phyloP scores from a whole-genome alignment of 2,329 filamentous ascomycete species.

The Didymella keratinophila region DNA sequence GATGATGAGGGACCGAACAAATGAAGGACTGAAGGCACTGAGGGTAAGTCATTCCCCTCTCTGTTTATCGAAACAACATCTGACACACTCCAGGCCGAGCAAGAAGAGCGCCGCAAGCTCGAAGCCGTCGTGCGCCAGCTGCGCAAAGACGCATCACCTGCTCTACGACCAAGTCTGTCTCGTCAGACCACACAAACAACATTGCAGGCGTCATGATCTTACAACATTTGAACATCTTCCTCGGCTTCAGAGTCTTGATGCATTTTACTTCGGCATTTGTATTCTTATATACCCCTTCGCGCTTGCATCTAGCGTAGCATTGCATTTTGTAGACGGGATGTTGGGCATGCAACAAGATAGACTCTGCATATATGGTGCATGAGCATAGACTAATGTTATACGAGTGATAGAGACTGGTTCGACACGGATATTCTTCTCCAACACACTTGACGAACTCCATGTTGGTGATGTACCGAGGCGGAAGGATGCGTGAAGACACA shows the following conservation, averaged over 20 bases:
- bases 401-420: constrained; percentile 1
- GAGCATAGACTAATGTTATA: constrained; percentile 21
- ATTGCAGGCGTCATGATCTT: constrained; percentile 1
- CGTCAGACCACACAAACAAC: constrained; percentile 15
- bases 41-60: constrained; percentile 61
- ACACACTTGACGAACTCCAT: neutral
- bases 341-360: constrained; percentile 6
- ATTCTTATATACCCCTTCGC: constrained; percentile 22
- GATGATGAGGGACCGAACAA: constrained; percentile 78
- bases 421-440: neutral
- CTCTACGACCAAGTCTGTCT: constrained; percentile 14
- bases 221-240: neutral
- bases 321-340: constrained; percentile 7
- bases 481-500: constrained; percentile 4
- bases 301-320: constrained; percentile 15
- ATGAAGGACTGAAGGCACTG: constrained; percentile 69
- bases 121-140: constrained; percentile 68
- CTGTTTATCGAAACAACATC: neutral
- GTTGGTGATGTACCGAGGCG: neutral
- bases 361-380: constrained; percentile 11
- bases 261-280: constrained; percentile 14
- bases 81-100: constrained; percentile 64
- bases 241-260: neutral
- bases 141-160: constrained; percentile 52
- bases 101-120: constrained; percentile 73